Base-by-base conservation (phyloP, 257 asterid species). In the Jasminum sambac region DNA sequence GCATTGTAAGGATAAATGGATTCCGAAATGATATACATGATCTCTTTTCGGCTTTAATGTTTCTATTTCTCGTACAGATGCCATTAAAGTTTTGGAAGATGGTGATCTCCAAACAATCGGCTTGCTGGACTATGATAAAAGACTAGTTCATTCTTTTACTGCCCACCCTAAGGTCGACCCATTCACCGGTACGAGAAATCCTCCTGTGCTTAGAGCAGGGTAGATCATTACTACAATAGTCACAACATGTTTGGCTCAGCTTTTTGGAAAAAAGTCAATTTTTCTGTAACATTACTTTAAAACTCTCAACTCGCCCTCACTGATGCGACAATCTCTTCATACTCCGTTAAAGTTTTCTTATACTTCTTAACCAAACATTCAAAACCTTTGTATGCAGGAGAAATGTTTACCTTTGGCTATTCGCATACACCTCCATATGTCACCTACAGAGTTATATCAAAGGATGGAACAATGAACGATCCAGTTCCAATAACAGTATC, bases 121-220 rank as follows among this genome's bases (percentile, higher is more conserved):
- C 78, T 43, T 90, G 95, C 76, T 93, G 84, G 98, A 93, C 78
- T 93, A 93, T 71, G 98, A 93, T 88, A 90, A 86, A 79, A 80
- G 96, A 76, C 84, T 93, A 81, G 30, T 85, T 2, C 99, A 91
- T 84, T 64, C 97, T 66, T 94, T 94, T 74, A 91, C 96, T 76
- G 99, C 99, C 77, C 99, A 94, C 80, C 99, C 99, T 12, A 94
- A 94, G 78, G 91, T 94, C 73, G 99, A 94, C 71, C 97, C 97
- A 6, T 13, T 91, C 66, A 94, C 97, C 34, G 99, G 99, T 91
- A 86, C 83, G 79, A 69, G 75, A 55, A 43, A 16, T 72, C 43
- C 64, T 67, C 63, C 21, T 43, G 11, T 63, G 64, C 26, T 34
- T 36, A 11, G 11, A 70, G 34, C 50, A 24, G 70, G 55, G 59